A percentile compares a stretch with the other conserved stretches of the same genome.
Conservation (phyloP, 2,329 filamentous ascomycete species). For the Trichoderma harzianum region DNA sequence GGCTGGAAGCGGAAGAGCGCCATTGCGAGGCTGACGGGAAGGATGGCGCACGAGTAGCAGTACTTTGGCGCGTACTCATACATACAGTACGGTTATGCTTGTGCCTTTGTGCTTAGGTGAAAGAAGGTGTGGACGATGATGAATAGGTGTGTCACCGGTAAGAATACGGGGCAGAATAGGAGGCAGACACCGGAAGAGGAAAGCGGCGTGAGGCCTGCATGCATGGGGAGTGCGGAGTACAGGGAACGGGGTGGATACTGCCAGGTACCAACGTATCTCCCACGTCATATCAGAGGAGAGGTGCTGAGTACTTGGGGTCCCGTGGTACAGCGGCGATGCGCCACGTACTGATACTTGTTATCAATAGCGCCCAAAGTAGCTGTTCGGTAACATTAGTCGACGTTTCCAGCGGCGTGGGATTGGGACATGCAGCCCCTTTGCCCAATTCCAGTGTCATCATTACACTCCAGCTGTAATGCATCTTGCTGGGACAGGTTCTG, state of each 20-base stretch:
- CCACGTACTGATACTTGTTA: background rate
- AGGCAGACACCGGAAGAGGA: constrained; percentile 14
- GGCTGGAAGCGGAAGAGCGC: constrained; percentile 15
- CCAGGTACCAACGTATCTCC: background rate
- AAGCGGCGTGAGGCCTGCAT: constrained; percentile 10
- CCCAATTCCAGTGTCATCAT: background rate
- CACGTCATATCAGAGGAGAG: background rate
- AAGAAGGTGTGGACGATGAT: constrained; percentile 7
- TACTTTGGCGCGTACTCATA: background rate
- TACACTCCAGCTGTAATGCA: background rate
- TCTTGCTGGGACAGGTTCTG: background rate
- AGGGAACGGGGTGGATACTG: background rate
- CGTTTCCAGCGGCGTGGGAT: background rate
- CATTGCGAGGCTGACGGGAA: constrained; percentile 5
- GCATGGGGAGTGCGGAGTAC: constrained; percentile 14
- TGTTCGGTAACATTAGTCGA: background rate
- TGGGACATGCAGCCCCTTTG: background rate
- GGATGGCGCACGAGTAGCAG: background rate
- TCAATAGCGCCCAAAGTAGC: background rate
- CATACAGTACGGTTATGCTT: background rate
- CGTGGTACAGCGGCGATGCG: background rate
- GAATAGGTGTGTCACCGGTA: constrained; percentile 9
- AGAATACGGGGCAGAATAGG: constrained; percentile 12
- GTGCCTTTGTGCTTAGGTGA: background rate
- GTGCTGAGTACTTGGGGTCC: background rate